These are phyloP conservation scores for Podaxis sp. DNA, from an alignment of 768 basidiomycete genomes.

Conservation along the genomic window DNA sequence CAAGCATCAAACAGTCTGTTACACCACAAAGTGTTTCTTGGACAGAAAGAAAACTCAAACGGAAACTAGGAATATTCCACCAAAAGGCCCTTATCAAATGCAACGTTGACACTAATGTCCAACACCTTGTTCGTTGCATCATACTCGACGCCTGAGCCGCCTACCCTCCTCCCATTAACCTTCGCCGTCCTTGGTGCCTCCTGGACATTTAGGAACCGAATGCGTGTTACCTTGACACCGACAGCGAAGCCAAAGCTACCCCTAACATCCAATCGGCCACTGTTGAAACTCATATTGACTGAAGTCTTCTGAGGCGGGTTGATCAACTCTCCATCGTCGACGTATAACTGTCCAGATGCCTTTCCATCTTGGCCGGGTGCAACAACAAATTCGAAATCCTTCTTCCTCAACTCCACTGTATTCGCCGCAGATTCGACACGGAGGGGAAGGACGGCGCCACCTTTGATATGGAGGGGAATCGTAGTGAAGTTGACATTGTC, in stretches of 20 bases:
- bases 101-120: conserved; percentile 40
- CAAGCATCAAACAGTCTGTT: conserved; percentile 66
- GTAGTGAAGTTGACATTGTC: conserved; percentile 48
- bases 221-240: conserved; percentile 36
- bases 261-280: conserved; percentile 29
- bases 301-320: conserved; percentile 29
- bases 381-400: conserved; percentile 61
- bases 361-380: conserved; percentile 52
- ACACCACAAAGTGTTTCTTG: conserved; percentile 61
- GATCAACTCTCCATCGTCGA: conserved; percentile 64
- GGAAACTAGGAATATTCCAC: conserved; percentile 5
- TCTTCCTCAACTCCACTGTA: conserved; percentile 49
- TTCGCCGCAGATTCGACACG: conserved; percentile 58
- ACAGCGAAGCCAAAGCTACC: conserved; percentile 36
- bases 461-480: conserved; percentile 63
- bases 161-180: conserved; percentile 27
- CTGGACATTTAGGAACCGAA: conserved; percentile 37
- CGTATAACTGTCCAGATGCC: conserved; percentile 53
- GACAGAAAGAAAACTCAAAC: conserved; percentile 15
- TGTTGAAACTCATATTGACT: conserved; percentile 31
- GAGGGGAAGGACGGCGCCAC: conserved; percentile 58
- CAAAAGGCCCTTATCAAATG: conserved; percentile 14
- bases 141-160: conserved; percentile 25
- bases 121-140: conserved; percentile 40
- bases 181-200: conserved; percentile 27